Conservation (phyloP, 768 basidiomycete genomes). For the Austroboletus festivus region DNA sequence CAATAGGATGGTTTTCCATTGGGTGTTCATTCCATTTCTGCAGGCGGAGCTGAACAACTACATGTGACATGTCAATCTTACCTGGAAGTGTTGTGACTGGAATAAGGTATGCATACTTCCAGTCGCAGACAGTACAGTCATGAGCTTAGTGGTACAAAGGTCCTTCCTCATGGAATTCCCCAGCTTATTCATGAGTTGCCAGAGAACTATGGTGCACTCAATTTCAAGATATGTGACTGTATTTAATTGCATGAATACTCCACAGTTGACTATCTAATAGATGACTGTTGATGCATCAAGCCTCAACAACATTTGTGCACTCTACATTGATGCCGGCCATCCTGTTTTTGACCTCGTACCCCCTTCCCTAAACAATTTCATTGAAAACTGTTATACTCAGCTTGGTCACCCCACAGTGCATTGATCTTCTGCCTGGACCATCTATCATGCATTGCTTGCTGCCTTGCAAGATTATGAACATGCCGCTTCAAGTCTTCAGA, state of each 20-base stretch:
- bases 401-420: too few species aligned
- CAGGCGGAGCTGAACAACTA: slow-evolving; percentile 3
- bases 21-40: slow-evolving; percentile 25
- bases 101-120: neutral
- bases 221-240: slow-evolving; percentile 34
- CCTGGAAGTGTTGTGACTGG: neutral
- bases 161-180: slow-evolving; percentile 39
- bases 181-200: slow-evolving; percentile 33
- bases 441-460: too few species aligned
- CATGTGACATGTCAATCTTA: neutral
- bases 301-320: neutral
- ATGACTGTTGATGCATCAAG: too few species aligned
- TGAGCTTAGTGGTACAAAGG: too few species aligned
- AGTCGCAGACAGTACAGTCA: too few species aligned
- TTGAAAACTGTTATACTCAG: neutral
- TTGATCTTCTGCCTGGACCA: too few species aligned
- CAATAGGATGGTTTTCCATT: neutral
- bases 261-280: neutral
- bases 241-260: neutral
- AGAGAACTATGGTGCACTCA: slow-evolving; percentile 21
- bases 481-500: too few species aligned
- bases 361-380: neutral
- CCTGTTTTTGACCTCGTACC: neutral
- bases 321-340: neutral
- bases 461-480: too few species aligned